Percentiles rank a stretch among this genome's conserved stretches.
These are phyloP conservation scores for Marasmius fiardii DNA, from an alignment of 1,284 basidiomycete species.

Conservation along the genomic window DNA sequence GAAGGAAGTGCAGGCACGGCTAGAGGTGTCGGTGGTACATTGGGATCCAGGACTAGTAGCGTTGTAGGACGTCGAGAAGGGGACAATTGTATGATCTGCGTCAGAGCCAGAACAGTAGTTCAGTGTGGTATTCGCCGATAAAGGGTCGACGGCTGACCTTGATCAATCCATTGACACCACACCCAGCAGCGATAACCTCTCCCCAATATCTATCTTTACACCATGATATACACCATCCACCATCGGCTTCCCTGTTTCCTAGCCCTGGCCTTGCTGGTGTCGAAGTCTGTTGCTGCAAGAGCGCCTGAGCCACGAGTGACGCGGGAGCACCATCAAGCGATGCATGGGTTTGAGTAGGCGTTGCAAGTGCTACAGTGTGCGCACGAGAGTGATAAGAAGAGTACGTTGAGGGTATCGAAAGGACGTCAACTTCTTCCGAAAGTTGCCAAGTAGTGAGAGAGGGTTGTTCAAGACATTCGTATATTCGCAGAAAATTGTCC, in stretches of 20 bases:
- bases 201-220: slow-evolving; percentile 95
- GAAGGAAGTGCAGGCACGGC: neutral
- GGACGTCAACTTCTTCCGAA: slow-evolving; percentile 76
- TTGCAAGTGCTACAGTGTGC: slow-evolving; percentile 55
- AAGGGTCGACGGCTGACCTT: slow-evolving; percentile 48
- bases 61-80: slow-evolving; percentile 49
- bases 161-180: slow-evolving; percentile 68
- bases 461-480: slow-evolving; percentile 87
- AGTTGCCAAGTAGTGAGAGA: slow-evolving; percentile 79
- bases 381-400: slow-evolving; percentile 40
- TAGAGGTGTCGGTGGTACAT: slow-evolving; percentile 18
- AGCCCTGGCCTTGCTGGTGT: slow-evolving; percentile 41
- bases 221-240: slow-evolving; percentile 92
- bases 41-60: slow-evolving; percentile 39
- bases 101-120: neutral
- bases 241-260: slow-evolving; percentile 75
- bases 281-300: slow-evolving; percentile 45
- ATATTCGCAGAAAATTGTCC: slow-evolving; percentile 83
- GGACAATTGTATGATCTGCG: slow-evolving; percentile 53
- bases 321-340: slow-evolving; percentile 54
- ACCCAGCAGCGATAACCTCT: slow-evolving; percentile 75
- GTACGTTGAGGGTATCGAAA: slow-evolving; percentile 45
- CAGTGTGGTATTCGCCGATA: slow-evolving; percentile 5
- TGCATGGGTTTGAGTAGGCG: slow-evolving; percentile 62
- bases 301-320: slow-evolving; percentile 56